Evolutionary conservation across 1,284 basidiomycete genomes (phyloP).

Genomic region (Puccinia hordei): DNA sequence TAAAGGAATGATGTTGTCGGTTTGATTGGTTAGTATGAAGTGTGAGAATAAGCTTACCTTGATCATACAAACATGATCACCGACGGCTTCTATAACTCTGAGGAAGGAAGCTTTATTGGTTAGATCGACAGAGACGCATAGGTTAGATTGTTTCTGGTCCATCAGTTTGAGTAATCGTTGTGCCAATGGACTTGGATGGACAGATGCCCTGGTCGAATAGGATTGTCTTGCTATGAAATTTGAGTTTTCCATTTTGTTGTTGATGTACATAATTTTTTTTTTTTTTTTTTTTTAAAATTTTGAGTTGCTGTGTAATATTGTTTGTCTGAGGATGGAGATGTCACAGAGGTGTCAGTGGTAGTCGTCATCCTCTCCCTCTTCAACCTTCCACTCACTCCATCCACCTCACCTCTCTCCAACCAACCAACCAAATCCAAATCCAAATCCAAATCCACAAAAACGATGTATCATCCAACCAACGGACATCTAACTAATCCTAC

Average conservation of each 20-base stretch:
- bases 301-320: too few relatives aligned
- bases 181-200: constrained; percentile 45
- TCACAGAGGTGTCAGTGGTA: too few relatives aligned
- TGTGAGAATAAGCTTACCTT: constrained; percentile 67
- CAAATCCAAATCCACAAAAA: not conserved
- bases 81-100: constrained; percentile 82
- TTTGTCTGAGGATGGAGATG: too few relatives aligned
- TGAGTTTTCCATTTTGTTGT: not conserved
- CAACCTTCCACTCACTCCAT: too few relatives aligned
- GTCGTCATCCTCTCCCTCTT: not conserved
- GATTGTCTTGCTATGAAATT: not conserved
- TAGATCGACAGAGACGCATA: constrained; percentile 94
- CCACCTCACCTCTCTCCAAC: constrained; percentile 11
- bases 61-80: constrained; percentile 85
- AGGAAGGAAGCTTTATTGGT: constrained; percentile 78
- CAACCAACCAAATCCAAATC: constrained; percentile 4
- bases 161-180: constrained; percentile 73
- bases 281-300: not conserved
- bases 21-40: not conserved
- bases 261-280: not conserved
- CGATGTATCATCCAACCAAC: constrained; percentile 36
- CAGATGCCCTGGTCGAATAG: constrained; percentile 15
- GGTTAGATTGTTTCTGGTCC: constrained; percentile 83
- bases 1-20: too few relatives aligned
- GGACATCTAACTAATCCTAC: constrained; percentile 1